Evolutionary conservation across 805 yeast genomes (phyloP).

Genomic region (Deakozyma indianensis): DNA sequence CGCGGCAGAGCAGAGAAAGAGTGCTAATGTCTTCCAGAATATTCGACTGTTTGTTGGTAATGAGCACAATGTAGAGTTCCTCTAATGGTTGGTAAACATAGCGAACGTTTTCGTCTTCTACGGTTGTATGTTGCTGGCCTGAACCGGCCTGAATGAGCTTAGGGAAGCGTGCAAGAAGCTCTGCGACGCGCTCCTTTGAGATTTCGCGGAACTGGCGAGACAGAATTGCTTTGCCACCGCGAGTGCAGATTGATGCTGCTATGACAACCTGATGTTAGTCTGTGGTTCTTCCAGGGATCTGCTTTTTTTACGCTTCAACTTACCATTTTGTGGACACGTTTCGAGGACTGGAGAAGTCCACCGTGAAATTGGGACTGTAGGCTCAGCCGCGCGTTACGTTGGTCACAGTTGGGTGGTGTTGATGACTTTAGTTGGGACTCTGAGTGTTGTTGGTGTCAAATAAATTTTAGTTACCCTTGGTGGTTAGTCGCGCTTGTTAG

Average conservation of each 20-base stretch:
- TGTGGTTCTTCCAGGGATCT: neutral
- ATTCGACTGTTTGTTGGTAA: conserved; percentile 83
- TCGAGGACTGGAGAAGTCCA: too few species aligned
- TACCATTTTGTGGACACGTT: conserved; percentile 1
- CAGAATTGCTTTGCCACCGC: conserved; percentile 81
- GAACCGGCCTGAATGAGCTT: conserved; percentile 53
- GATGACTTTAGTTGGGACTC: too few species aligned
- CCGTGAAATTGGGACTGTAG: too few species aligned
- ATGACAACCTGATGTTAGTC: conserved; percentile 19
- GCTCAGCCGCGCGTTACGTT: too few species aligned
- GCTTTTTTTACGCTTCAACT: neutral
- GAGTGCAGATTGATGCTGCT: conserved; percentile 90
- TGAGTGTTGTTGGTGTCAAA: too few species aligned
- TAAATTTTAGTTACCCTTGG: too few species aligned
- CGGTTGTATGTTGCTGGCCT: conserved; percentile 76
- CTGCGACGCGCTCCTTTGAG: conserved; percentile 71
- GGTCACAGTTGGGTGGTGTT: too few species aligned
- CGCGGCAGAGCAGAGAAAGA: conserved; percentile 68
- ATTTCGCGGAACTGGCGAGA: conserved; percentile 87
- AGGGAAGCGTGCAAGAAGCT: conserved; percentile 76
- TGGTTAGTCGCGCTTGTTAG: too few species aligned
- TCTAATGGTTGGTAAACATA: conserved; percentile 94
- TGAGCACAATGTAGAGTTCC: conserved; percentile 77
- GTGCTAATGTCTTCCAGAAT: conserved; percentile 92
- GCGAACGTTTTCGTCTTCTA: conserved; percentile 82